Evolutionary conservation across 208 protist genomes (phyloP), one percentile per base, ranked within the genome.

Genomic region (Naegleria lovaniensis): DNA sequence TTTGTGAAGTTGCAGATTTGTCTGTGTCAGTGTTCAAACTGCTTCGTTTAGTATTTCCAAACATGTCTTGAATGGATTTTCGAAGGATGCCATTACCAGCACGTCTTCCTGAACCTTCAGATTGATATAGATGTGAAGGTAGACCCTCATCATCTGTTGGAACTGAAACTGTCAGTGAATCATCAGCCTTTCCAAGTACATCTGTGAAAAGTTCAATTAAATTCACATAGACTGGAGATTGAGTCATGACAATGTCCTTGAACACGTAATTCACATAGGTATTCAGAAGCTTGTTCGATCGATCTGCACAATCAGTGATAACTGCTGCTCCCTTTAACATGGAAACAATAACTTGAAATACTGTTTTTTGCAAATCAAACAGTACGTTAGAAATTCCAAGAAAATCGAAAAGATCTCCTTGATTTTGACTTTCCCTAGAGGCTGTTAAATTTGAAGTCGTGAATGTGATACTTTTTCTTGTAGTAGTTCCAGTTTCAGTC

Each of bases 171-270:
- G 11, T 15, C 0, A 86, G 25, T n/a, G 36, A 33, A n/a, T 43
- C n/a, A 7, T 88, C 16, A 36, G 7, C 29, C n/a, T 58, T 29
- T 58, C 7, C 29, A 39, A 84, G 36, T 19, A 88, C 29, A 33
- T 88, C 43, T n/a, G 41, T 59, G 41, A 40, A 88, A 38, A 55
- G 4, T 88, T 88, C 85, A 9, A 11, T 40, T 58, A 88, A 58
- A 88, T 41, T 38, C 0, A 55, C 29, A n/a, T 43, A 88, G 38
- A 88, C 19, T 38, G 85, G 85, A 59, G 25, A 39, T 36, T 29
- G 29, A 36, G 85, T 88, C 85, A 88, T 88, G 22, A 88, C n/a
- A 38, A 88, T 43, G n/a, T 88, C 85, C 9, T 88, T 88, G 41
- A 88, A 88, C 9, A 88, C n/a, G 16, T 88, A 59, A 22, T 55